These are phyloP conservation scores for Sporothrix curviconia DNA, from an alignment of 2,329 filamentous ascomycete genomes.

Conservation along the genomic window DNA sequence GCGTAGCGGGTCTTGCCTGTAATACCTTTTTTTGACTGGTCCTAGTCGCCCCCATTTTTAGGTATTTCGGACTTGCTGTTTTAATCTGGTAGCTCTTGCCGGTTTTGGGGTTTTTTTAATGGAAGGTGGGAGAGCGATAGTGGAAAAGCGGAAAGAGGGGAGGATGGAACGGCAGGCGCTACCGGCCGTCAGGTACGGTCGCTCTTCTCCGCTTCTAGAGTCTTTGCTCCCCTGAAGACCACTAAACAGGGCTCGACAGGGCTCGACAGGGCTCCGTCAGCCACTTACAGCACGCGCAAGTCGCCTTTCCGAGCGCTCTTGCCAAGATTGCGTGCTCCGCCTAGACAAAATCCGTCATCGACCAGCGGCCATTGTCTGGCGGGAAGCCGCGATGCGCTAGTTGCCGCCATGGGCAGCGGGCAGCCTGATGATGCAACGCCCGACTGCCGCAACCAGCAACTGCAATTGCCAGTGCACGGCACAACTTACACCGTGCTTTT, in stretches of 20 bases:
- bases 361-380: neutral
- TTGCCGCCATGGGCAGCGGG: neutral
- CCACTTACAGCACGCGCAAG: no score
- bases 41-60: neutral
- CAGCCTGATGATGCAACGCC: neutral
- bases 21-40: neutral
- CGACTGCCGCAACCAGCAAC: neutral
- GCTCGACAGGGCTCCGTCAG: no score
- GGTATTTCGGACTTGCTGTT: no score
- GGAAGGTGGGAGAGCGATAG: neutral
- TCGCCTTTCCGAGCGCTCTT: neutral
- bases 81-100: slow-evolving; percentile 4
- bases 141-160: neutral
- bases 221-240: no score
- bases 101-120: neutral
- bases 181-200: neutral
- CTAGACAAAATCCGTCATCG: slow-evolving; percentile 6
- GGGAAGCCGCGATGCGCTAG: slow-evolving; percentile 1
- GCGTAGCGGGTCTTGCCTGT: neutral
- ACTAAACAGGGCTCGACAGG: no score
- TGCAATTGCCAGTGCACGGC: no score
- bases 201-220: neutral
- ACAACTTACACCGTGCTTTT: no score
- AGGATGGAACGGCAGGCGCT: neutral
- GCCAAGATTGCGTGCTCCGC: slow-evolving; percentile 5